Conservation (phyloP, 2,329 filamentous ascomycete genomes). For the Trichoderma sp. region DNA sequence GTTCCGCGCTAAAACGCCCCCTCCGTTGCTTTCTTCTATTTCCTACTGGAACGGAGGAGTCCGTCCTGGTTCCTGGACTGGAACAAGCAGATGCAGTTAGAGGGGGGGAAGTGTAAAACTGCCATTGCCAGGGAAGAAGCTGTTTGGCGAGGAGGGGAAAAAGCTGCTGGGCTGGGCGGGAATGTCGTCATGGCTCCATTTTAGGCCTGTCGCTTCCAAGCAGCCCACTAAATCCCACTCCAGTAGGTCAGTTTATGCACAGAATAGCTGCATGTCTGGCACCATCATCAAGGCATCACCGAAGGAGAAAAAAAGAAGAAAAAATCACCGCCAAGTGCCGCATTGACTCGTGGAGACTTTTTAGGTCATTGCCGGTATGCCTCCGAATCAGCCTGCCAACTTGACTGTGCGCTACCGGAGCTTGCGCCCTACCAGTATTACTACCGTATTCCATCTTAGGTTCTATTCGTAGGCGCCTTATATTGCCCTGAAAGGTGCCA, state of each 20-base stretch:
- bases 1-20: constrained; percentile 11
- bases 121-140: not conserved
- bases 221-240: constrained; percentile 3
- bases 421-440: not conserved
- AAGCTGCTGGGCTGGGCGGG: not conserved
- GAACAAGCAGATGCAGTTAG: not conserved
- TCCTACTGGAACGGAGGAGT: not conserved
- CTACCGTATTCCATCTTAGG: not conserved
- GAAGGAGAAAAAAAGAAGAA: not conserved
- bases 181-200: constrained; percentile 15
- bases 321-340: not conserved
- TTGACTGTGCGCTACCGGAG: not conserved
- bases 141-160: not conserved
- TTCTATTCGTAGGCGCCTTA: not conserved
- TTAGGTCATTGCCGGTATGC: not conserved
- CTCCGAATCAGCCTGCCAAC: not conserved
- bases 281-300: not conserved
- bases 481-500: not conserved
- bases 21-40: not conserved
- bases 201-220: not conserved
- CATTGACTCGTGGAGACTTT: not conserved
- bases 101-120: not conserved
- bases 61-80: not conserved
- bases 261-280: not conserved
- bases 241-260: not conserved